These are phyloP conservation scores for Micractinium sp. DNA, from an alignment of 139 green algal species.

Conservation along the genomic window DNA sequence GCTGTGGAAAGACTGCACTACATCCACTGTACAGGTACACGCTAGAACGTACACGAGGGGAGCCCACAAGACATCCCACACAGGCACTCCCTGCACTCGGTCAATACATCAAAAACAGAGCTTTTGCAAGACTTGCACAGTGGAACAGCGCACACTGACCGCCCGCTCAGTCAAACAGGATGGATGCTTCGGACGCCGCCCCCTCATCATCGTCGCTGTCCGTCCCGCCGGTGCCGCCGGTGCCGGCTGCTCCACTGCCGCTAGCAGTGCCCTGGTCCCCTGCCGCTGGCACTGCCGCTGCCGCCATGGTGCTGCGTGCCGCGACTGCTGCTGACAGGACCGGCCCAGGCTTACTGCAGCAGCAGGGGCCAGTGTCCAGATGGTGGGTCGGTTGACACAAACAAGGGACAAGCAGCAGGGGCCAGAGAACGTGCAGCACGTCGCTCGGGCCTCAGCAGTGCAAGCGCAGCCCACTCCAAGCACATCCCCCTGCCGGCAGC, in stretches of 20 bases:
- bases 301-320: neutral
- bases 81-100: no score
- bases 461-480: neutral
- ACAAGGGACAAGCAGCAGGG: no score
- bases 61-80: no score
- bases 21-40: no score
- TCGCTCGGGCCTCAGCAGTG: no score
- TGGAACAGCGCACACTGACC: no score
- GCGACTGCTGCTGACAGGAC: neutral
- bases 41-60: no score
- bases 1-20: no score
- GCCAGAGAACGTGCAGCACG: neutral
- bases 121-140: no score
- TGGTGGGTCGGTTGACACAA: neutral
- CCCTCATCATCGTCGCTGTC: neutral
- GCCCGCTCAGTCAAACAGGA: neutral
- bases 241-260: no score
- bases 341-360: slow-evolving; percentile 1
- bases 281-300: neutral
- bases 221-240: neutral
- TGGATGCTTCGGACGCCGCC: neutral
- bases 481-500: neutral
- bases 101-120: no score
- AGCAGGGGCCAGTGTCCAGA: neutral
- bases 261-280: no score